Conservation (phyloP, 2,329 filamentous ascomycete species). For the Sporothrix pseudoabietina region DNA sequence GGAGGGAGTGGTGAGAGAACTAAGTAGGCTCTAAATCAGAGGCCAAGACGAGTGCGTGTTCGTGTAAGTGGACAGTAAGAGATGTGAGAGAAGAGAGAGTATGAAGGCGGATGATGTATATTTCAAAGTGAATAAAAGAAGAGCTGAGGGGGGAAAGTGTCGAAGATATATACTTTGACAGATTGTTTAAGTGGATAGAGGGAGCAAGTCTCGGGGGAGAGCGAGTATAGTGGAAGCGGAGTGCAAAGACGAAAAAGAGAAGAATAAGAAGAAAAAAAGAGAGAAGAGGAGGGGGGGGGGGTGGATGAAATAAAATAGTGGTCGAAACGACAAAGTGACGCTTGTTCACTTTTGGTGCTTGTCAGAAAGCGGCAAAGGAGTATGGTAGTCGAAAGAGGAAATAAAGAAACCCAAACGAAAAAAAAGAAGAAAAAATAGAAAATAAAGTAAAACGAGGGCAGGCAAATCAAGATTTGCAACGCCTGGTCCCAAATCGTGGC, state of each 20-base stretch:
- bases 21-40: background rate
- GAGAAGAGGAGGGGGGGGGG: background rate
- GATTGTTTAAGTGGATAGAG: background rate
- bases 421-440: background rate
- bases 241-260: background rate
- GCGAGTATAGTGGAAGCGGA: background rate
- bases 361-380: background rate
- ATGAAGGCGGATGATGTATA: background rate
- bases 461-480: background rate
- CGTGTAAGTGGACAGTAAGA: background rate
- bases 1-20: background rate
- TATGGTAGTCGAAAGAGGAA: slow-evolving; percentile 1
- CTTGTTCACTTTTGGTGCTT: slow-evolving; percentile 8
- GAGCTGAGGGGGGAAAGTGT: background rate
- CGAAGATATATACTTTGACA: slow-evolving; percentile 28
- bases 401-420: background rate
- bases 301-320: background rate
- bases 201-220: background rate
- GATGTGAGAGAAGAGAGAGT: background rate
- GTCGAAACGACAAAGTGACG: background rate
- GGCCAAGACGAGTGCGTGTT: background rate
- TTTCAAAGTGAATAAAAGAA: background rate
- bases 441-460: background rate
- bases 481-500: background rate
- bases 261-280: background rate